phyloP scores from a whole-genome alignment of 2,329 filamentous ascomycete species.

The Elsinoe arachidis region DNA sequence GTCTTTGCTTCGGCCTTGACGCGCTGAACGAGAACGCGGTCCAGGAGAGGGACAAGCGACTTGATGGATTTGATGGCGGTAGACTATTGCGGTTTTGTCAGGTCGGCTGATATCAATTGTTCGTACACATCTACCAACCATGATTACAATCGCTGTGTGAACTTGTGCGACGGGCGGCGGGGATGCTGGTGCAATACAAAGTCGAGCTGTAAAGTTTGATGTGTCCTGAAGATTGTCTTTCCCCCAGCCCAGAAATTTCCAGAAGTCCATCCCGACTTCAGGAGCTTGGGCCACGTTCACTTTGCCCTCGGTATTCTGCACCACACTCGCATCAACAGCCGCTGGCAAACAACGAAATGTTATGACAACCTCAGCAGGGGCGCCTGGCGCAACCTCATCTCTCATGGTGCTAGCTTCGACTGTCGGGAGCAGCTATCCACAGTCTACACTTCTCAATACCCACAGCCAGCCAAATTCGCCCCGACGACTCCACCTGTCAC shows the following conservation, averaged over 20 bases:
- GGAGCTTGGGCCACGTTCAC: conserved; percentile 10
- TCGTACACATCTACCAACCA: neutral
- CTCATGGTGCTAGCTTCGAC: neutral
- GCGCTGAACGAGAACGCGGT: conserved; percentile 96
- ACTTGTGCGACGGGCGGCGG: no score
- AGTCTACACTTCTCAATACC: conserved; percentile 1
- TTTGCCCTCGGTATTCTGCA: neutral
- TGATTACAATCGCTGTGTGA: neutral
- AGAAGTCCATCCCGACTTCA: conserved; percentile 13
- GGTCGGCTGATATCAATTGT: neutral
- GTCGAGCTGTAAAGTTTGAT: no score
- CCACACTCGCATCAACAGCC: neutral
- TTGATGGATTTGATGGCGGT: conserved; percentile 85
- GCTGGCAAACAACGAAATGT: neutral
- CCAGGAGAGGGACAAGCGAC: conserved; percentile 86
- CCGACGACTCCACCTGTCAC: conserved; percentile 38
- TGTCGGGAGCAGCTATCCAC: neutral
- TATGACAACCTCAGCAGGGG: neutral
- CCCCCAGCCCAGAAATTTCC: conserved; percentile 13
- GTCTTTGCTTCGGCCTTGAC: conserved; percentile 97
- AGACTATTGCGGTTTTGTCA: conserved; percentile 19
- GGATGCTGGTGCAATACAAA: no score
- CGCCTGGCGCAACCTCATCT: neutral
- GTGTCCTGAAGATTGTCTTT: neutral
- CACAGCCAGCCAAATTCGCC: conserved; percentile 31